Evolutionary conservation across 2,329 filamentous ascomycete genomes (phyloP), one percentile per base, ranked within the genome.

Genomic region (Colletotrichum karsti): DNA sequence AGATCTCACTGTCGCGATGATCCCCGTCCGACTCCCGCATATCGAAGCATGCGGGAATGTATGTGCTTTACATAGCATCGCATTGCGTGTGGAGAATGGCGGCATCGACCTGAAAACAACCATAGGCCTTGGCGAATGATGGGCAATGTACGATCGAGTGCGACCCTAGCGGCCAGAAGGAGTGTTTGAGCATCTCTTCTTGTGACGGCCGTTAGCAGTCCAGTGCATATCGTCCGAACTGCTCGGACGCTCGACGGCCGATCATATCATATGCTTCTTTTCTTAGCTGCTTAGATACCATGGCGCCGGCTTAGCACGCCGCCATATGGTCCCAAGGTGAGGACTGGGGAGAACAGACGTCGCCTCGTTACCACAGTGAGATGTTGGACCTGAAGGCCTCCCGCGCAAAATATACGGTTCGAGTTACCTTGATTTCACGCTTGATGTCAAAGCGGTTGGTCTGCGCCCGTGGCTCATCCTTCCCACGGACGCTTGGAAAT

Each of bases 81-180:
- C 66, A 35, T 61, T 57, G 33, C 33, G 33, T 42, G 51, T 61
- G 39, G 60, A 30, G 44, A 44, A 33, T 22, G 15, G 41, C 30
- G 35, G 35, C 20, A 30, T 60, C 56, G 63, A 69, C 66, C 66
- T 69, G 66, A 67, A 69, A 69, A 67, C 63, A 39, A 51, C 66
- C 48, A 66, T 13, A 39, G 20, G 62, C 18, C 66, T 69, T 69
- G 63, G 63, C 66, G 42, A 55, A 26, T 51, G 30, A 51, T 22
- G 18, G 28, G 37, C 35, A 39, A 22, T 9, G 55, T 51, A 58
- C 51, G 39, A 53, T 56, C 35, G 48, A 69, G 39, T 66, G 48
- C 54, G 26, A 61, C 62, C 37, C 28, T 55, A 66, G 42, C 48
- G 48, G 30, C 60, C 53, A 48, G 42, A 28, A 42, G 46, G 24